Evolutionary conservation across 495 filamentous ascomycete species (phyloP), one percentile per base, ranked within the genome.

Genomic region (Hypoxylon cercidicola): DNA sequence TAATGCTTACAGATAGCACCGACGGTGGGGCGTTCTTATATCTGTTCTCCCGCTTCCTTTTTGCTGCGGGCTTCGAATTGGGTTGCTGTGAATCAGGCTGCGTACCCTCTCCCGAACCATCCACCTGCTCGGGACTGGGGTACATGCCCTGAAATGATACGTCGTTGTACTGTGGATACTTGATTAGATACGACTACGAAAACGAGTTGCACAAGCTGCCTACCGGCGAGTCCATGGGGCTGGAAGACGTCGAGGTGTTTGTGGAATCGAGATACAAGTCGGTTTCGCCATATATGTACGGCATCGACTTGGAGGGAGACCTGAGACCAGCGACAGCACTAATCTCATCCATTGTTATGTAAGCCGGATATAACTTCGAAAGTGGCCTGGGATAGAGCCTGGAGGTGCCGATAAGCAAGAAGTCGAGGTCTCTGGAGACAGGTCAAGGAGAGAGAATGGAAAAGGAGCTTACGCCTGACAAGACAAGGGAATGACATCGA

Each of bases 21-120:
- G 78, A 77, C 4, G 78, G 78, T 48, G 79, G 78, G 11, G 79
- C 79, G 44, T 82, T 82, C 64, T 81, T 81, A 57, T 82, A 82
- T 39, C 79, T 76, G 62, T 82, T 82, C 64, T 80, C 78, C 47
- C 79, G 70, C 48, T 82, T 82, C 39, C 79, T 74, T 60, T 81
- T 81, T 39, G 76, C 64, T 18, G 74, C 70, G 2, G 78, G 74
- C 55, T 81, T 81, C 15, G 74, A 57, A 19, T 69, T 54, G 18
- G 77, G 23, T 25, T 81, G 49, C 32, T 63, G 77, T 10, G 74
- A 64, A 35, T 80, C 73, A 28, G 78, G 74, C 8, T 83, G 81
- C n/a, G 69, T 21, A 28, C 55, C 19, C 30, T 71, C 60, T 30
- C 60, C 56, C 19, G 39, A 30, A 4, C 44, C 74, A 12, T 77